Percentiles rank a stretch among this genome's conserved stretches.
phyloP scores from a whole-genome alignment of 2,329 filamentous ascomycete species.

The Fusarium mundagurra region DNA sequence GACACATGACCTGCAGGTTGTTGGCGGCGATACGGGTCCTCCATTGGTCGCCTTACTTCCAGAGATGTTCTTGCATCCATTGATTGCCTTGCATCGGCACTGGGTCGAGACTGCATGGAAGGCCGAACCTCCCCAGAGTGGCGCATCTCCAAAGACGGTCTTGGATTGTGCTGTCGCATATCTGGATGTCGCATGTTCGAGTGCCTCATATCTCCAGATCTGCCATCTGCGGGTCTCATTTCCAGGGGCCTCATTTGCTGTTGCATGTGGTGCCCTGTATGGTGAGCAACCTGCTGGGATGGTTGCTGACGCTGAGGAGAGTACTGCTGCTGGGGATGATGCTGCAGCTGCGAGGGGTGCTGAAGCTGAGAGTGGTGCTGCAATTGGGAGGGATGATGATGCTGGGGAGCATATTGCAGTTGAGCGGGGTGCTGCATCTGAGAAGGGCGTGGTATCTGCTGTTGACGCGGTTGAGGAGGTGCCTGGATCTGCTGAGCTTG shows the following conservation, averaged over 20 bases:
- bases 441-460: slow-evolving; percentile 14
- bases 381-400: neutral
- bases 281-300: slow-evolving; percentile 31
- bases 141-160: slow-evolving; percentile 31
- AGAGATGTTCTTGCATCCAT: slow-evolving; percentile 33
- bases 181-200: slow-evolving; percentile 13
- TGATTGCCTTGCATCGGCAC: slow-evolving; percentile 28
- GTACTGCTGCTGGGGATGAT: slow-evolving; percentile 17
- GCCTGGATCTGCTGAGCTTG: slow-evolving; percentile 20
- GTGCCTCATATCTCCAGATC: slow-evolving; percentile 19
- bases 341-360: slow-evolving; percentile 2
- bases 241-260: slow-evolving; percentile 22
- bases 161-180: slow-evolving; percentile 25
- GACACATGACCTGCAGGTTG: slow-evolving; percentile 33
- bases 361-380: slow-evolving; percentile 21
- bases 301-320: slow-evolving; percentile 18
- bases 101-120: slow-evolving; percentile 22
- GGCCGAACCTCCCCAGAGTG: slow-evolving; percentile 30
- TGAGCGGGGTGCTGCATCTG: slow-evolving; percentile 10
- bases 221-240: slow-evolving; percentile 9
- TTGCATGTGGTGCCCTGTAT: slow-evolving; percentile 21
- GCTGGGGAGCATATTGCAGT: neutral
- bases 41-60: slow-evolving; percentile 38
- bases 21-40: slow-evolving; percentile 39
- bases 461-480: slow-evolving; percentile 21